These are phyloP conservation scores for Trichophyton schoenleinii DNA, from an alignment of 2,329 filamentous ascomycete genomes.

Conservation along the genomic window DNA sequence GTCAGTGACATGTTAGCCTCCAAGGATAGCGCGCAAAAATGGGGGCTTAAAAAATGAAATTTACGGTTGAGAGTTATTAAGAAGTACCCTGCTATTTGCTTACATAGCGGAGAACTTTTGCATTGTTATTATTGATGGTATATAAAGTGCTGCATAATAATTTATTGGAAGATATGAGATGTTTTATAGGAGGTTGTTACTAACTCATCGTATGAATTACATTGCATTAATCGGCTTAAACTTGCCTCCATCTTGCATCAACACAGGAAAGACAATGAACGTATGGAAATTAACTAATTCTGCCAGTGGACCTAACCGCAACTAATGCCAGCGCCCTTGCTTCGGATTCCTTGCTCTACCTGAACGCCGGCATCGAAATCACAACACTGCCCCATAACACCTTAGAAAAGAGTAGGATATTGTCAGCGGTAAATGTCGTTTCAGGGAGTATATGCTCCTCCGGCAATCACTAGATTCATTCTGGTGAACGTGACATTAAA, in stretches of 20 bases:
- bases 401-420: background rate
- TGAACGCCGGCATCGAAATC: background rate
- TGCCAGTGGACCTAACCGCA: background rate
- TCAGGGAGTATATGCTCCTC: constrained; percentile 53
- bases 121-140: background rate
- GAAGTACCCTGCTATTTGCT: background rate
- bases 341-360: background rate
- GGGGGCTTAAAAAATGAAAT: constrained; percentile 29
- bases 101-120: no score
- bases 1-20: constrained; percentile 55
- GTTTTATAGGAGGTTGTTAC: background rate
- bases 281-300: background rate
- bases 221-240: background rate
- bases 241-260: background rate
- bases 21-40: constrained; percentile 13
- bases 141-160: background rate
- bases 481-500: constrained; percentile 87
- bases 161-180: background rate
- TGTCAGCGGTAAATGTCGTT: background rate
- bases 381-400: background rate
- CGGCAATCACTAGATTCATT: constrained; percentile 87
- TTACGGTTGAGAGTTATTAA: no score
- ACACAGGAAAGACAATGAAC: background rate
- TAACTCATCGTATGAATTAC: background rate
- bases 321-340: background rate